These are phyloP conservation scores for Fistulinella staudtii DNA, from an alignment of 1,284 basidiomycete genomes.

Conservation along the genomic window DNA sequence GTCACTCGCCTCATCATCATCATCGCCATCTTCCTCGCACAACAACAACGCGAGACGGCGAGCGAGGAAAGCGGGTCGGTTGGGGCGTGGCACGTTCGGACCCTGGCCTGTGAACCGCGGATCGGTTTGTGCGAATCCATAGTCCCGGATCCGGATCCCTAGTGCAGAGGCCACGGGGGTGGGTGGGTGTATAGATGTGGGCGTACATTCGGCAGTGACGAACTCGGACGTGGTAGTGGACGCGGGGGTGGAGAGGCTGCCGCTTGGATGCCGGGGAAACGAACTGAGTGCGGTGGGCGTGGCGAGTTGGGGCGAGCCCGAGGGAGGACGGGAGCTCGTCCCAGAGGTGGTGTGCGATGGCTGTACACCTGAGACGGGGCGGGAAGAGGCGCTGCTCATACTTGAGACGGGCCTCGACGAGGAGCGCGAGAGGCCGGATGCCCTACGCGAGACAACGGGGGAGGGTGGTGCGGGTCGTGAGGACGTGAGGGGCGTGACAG, in stretches of 20 bases:
- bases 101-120: slow-evolving; percentile 54
- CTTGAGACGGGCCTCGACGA: slow-evolving; percentile 24
- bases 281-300: slow-evolving; percentile 4
- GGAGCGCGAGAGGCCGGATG: slow-evolving; percentile 39
- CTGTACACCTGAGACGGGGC: slow-evolving; percentile 15
- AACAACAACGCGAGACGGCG: slow-evolving; percentile 33
- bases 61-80: slow-evolving; percentile 39
- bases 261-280: background rate
- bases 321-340: background rate
- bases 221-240: background rate
- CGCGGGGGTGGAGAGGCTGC: background rate
- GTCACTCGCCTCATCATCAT: slow-evolving; percentile 1
- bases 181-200: background rate
- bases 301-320: slow-evolving; percentile 2
- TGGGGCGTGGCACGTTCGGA: slow-evolving; percentile 48
- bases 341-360: slow-evolving; percentile 8
- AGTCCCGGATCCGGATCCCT: slow-evolving; percentile 64
- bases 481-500: slow-evolving; percentile 42
- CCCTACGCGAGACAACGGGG: slow-evolving; percentile 54
- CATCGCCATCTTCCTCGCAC: slow-evolving; percentile 10
- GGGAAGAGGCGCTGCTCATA: slow-evolving; percentile 17
- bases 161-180: slow-evolving; percentile 13
- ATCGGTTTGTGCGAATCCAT: slow-evolving; percentile 50
- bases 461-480: slow-evolving; percentile 65
- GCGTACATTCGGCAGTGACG: background rate